Evolutionary conservation across 768 basidiomycete genomes (phyloP).

Genomic region (Chalciporus sphaerocephalus): DNA sequence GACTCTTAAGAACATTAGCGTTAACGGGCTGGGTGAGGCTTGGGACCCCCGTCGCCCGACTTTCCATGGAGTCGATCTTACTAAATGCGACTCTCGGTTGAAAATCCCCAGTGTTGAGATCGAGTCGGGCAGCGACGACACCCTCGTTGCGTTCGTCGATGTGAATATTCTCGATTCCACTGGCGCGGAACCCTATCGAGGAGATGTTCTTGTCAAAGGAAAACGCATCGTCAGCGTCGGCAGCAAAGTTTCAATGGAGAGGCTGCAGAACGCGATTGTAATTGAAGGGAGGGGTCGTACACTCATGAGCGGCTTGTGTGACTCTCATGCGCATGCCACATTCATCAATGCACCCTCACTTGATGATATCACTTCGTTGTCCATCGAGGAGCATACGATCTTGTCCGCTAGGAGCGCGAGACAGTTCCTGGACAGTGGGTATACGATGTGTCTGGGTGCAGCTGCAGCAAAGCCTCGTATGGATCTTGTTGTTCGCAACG

Average conservation of each 20-base stretch:
- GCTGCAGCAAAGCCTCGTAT: constrained; percentile 33
- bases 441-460: constrained; percentile 39
- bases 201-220: constrained; percentile 33
- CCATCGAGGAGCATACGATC: constrained; percentile 32
- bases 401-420: constrained; percentile 28
- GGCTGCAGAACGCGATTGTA: constrained; percentile 19
- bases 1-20: not conserved
- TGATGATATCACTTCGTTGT: constrained; percentile 28
- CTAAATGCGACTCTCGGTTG: constrained; percentile 19
- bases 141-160: constrained; percentile 22
- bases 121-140: constrained; percentile 17
- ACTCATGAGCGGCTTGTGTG: constrained; percentile 35
- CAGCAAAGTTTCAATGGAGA: constrained; percentile 16
- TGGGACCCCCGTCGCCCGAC: constrained; percentile 20
- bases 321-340: constrained; percentile 33
- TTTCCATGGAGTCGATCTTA: constrained; percentile 24
- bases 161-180: constrained; percentile 36
- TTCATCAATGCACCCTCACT: constrained; percentile 31
- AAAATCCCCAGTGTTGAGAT: constrained; percentile 26
- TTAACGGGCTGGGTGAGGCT: constrained; percentile 23
- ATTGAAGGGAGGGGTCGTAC: constrained; percentile 33
- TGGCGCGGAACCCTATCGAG: constrained; percentile 29
- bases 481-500: constrained; percentile 33
- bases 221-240: constrained; percentile 30
- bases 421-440: constrained; percentile 35